Evolutionary conservation across 192 early-diverging fungal species (phyloP), one percentile per base, ranked within the genome.

Genomic region (Podila epicladia): DNA sequence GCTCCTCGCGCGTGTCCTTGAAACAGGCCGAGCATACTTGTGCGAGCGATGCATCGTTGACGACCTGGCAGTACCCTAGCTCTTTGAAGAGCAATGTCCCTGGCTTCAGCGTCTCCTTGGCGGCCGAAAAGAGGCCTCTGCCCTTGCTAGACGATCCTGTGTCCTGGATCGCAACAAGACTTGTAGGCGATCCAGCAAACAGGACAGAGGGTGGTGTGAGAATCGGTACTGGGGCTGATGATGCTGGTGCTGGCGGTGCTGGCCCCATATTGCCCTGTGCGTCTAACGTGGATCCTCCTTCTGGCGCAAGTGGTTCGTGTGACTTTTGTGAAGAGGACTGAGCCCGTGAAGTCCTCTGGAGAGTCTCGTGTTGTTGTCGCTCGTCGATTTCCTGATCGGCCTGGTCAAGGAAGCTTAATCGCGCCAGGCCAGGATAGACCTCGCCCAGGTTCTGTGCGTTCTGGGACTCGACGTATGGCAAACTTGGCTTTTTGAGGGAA

Each of bases 11-110:
- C 6, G 60, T 71, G 32, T 79, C 76, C 32, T 79, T 79, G 61
- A 79, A 79, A 33, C 76, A 79, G 1, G 70, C 53, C 0, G 76
- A 79, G 24, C 76, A 79, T 22, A 79, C 76, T 12, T 67, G 33
- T 11, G 76, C 65, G 9, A 79, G 65, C 1, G 69, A 79, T 11
- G 69, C 49, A 51, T 79, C 76, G 29, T 79, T 61, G 33, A 79
- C 76, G 1, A 79, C 76, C 61, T 79, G 76, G 29, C 69, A 72
- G 45, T 72, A 79, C 51, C 76, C 76, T 17, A 79, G 70, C 32
- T 79, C 76, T 41, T 68, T 79, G 45, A 79, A 79, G 35, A 79
- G 61, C 29, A 79, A 60, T 1, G 28, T 64, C 0, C 76, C 76
- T 2, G 76, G 53, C 41, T 67, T 67, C 11, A 79, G 26, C 0